These are phyloP conservation scores for Ananas comosus DNA, from an alignment of 176 grass and related monocot species.

Conservation along the genomic window DNA sequence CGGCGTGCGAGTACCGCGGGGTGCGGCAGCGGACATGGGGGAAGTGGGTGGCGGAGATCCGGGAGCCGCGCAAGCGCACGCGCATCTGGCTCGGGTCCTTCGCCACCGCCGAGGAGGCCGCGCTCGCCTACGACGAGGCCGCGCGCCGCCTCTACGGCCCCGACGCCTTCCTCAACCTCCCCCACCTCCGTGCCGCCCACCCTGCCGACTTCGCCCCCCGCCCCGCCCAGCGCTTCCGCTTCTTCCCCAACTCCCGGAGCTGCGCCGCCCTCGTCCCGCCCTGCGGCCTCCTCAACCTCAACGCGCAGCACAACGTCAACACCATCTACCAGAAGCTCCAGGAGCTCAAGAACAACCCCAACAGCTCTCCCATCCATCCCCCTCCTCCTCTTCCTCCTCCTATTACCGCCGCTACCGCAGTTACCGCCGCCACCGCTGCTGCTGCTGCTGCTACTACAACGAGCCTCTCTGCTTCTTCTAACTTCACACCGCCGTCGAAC, in stretches of 20 bases:
- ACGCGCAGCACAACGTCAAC: slow-evolving; percentile 98
- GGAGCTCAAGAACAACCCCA: slow-evolving; percentile 52
- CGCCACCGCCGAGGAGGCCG: slow-evolving; percentile 83
- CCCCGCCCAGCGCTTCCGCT: slow-evolving; percentile 56
- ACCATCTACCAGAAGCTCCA: slow-evolving; percentile 94
- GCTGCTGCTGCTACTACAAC: background rate
- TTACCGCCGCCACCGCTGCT: background rate
- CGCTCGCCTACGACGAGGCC: slow-evolving; percentile 85
- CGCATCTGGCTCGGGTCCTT: slow-evolving; percentile 80
- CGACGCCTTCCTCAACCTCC: slow-evolving; percentile 90
- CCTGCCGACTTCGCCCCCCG: background rate
- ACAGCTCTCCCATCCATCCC: slow-evolving; percentile 4
- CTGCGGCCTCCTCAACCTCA: slow-evolving; percentile 92
- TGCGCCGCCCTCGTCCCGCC: slow-evolving; percentile 30
- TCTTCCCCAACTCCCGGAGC: slow-evolving; percentile 50
- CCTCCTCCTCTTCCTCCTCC: background rate
- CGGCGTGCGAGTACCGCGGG: slow-evolving; percentile 76
- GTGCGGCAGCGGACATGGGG: slow-evolving; percentile 78
- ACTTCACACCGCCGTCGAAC: background rate
- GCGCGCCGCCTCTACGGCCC: slow-evolving; percentile 86
- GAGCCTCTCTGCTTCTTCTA: background rate
- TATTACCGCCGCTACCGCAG: background rate
- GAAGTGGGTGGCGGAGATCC: slow-evolving; percentile 89
- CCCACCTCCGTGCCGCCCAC: slow-evolving; percentile 58
- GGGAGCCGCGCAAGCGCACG: slow-evolving; percentile 75